Percentiles rank a stretch among this genome's conserved stretches.
Conservation (phyloP, 371 early-diverging fungal genomes). For the Phascolomyces articulosus region DNA sequence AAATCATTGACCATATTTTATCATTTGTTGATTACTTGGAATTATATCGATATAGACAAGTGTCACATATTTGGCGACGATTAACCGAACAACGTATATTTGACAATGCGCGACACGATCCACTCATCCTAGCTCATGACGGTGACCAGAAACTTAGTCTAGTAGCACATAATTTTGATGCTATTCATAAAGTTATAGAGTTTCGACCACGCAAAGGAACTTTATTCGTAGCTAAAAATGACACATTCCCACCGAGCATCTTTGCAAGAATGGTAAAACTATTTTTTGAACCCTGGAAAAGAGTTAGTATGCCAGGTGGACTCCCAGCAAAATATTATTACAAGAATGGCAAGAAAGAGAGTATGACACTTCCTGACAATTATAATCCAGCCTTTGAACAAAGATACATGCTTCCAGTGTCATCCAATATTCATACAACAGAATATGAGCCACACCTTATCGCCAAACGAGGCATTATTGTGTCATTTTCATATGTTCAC, state of each 20-base stretch:
- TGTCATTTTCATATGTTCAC: constrained; percentile 12
- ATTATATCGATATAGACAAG: background rate
- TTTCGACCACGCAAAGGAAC: background rate
- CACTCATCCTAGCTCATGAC: background rate
- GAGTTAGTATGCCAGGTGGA: background rate
- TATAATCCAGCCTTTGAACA: constrained; percentile 10
- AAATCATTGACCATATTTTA: constrained; percentile 4
- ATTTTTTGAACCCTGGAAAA: background rate
- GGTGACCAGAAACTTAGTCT: background rate
- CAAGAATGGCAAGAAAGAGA: too few species aligned
- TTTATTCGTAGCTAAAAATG: background rate
- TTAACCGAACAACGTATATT: constrained; percentile 5
- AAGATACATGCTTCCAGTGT: background rate
- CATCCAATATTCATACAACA: background rate
- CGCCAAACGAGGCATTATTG: constrained; percentile 1
- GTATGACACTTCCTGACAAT: background rate
- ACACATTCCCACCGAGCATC: background rate
- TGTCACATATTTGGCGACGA: background rate
- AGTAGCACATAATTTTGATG: background rate
- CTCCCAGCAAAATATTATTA: background rate
- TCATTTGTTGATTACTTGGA: constrained; percentile 8
- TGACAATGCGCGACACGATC: background rate
- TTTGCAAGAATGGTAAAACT: constrained; percentile 2
- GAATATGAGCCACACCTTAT: constrained; percentile 7
- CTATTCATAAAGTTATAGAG: background rate